Percentiles rank a stretch among this genome's conserved stretches.
Evolutionary conservation across 2,329 filamentous ascomycete species (phyloP).

Genomic region (Monilinia fructigena): DNA sequence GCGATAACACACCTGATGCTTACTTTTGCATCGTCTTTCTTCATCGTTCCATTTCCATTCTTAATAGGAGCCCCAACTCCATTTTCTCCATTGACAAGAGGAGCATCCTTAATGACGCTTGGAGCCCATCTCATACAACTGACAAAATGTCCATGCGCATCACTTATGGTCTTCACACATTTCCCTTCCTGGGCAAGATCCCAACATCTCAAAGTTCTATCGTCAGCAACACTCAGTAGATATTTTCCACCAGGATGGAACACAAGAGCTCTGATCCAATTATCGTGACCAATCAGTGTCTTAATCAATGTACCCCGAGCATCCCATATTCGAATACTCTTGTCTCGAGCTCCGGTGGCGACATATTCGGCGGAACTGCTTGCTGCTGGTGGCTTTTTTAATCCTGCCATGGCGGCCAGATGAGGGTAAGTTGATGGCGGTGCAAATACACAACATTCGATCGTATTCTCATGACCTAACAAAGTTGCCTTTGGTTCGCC

Average conservation of each 20-base stretch:
- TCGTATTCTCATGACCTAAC: slow-evolving; percentile 79
- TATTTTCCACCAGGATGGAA: slow-evolving; percentile 95
- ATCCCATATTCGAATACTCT: slow-evolving; percentile 88
- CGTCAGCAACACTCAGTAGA: slow-evolving; percentile 79
- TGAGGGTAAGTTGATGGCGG: slow-evolving; percentile 76
- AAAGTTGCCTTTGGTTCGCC: slow-evolving; percentile 76
- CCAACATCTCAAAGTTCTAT: slow-evolving; percentile 93
- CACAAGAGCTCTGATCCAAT: slow-evolving; percentile 83
- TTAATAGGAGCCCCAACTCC: slow-evolving; percentile 38
- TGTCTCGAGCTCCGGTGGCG: slow-evolving; percentile 86
- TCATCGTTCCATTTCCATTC: slow-evolving; percentile 48
- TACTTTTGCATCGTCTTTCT: slow-evolving; percentile 50
- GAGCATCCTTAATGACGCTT: slow-evolving; percentile 61
- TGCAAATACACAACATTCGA: slow-evolving; percentile 85
- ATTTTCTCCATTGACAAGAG: slow-evolving; percentile 48
- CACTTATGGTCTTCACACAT: slow-evolving; percentile 77
- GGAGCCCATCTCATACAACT: slow-evolving; percentile 88
- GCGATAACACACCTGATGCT: slow-evolving; percentile 83
- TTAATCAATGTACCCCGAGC: slow-evolving; percentile 80
- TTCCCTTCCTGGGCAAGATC: slow-evolving; percentile 87
- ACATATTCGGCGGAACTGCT: slow-evolving; percentile 81
- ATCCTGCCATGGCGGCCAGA: slow-evolving; percentile 71
- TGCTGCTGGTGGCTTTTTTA: slow-evolving; percentile 76
- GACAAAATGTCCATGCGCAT: slow-evolving; percentile 81
- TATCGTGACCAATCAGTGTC: slow-evolving; percentile 84